Evolutionary conservation across 805 yeast genomes (phyloP).

Genomic region (Suhomyces faveliae): DNA sequence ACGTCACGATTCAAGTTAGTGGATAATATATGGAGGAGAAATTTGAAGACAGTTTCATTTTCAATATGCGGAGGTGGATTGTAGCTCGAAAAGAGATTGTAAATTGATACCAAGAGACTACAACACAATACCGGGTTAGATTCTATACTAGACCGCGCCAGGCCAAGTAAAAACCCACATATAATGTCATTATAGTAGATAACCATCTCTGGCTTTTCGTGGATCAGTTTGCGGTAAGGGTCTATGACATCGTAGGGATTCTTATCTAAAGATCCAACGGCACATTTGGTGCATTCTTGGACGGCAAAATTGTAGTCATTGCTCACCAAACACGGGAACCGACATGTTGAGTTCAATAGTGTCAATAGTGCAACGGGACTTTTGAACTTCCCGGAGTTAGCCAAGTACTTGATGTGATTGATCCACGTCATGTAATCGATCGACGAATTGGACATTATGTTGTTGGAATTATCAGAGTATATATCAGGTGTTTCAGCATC

Average conservation of each 20-base stretch:
- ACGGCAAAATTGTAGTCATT: constrained; percentile 33
- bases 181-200: constrained; percentile 25
- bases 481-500: not conserved
- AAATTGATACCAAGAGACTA: constrained; percentile 48
- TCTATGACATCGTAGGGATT: constrained; percentile 25
- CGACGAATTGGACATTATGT: constrained; percentile 2
- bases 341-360: constrained; percentile 39
- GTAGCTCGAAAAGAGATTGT: constrained; percentile 51
- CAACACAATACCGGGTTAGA: constrained; percentile 28
- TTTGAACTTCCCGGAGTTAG: constrained; percentile 5
- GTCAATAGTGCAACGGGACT: constrained; percentile 9
- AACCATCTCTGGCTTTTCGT: constrained; percentile 21
- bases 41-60: constrained; percentile 33
- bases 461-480: not conserved
- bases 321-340: constrained; percentile 42
- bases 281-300: constrained; percentile 40
- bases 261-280: constrained; percentile 21
- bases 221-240: constrained; percentile 20
- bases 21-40: constrained; percentile 39
- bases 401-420: constrained; percentile 13
- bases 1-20: constrained; percentile 51
- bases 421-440: constrained; percentile 22
- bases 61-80: constrained; percentile 42
- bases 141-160: constrained; percentile 6
- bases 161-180: constrained; percentile 16